Conservation (phyloP, 441 rosid species). For the Omphalea diandra region DNA sequence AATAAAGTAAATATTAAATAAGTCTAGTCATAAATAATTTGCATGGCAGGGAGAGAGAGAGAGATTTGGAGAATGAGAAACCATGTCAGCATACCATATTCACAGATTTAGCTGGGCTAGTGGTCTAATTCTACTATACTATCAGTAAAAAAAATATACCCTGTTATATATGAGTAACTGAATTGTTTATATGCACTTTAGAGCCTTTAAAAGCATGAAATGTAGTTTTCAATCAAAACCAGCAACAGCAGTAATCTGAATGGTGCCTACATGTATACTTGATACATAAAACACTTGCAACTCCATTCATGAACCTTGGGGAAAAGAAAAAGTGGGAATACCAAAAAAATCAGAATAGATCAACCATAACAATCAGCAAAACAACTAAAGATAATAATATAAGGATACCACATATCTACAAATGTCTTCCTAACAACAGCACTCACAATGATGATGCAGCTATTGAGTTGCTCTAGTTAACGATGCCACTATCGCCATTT, state of each 20-base stretch:
- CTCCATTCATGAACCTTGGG: background rate
- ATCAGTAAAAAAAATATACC: background rate
- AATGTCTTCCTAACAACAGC: background rate
- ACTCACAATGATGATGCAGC: background rate
- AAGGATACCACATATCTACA: background rate
- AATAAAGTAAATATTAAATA: background rate
- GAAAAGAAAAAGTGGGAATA: background rate
- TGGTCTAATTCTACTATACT: background rate
- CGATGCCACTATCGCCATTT: background rate
- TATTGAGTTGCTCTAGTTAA: background rate
- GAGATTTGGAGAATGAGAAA: background rate
- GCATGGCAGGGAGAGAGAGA: background rate
- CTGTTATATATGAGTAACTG: background rate
- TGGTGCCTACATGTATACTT: background rate
- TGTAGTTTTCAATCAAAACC: background rate
- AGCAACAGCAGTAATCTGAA: background rate
- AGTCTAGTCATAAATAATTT: background rate
- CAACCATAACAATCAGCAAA: conserved; percentile 7
- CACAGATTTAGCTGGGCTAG: conserved; percentile 1
- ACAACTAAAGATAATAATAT: background rate
- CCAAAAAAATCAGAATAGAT: background rate
- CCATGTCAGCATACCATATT: background rate
- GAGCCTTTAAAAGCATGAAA: background rate
- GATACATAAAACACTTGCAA: background rate
- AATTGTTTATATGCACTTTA: background rate